Conservation (phyloP, 2,329 filamentous ascomycete species). For the Talaromyces piceae region DNA sequence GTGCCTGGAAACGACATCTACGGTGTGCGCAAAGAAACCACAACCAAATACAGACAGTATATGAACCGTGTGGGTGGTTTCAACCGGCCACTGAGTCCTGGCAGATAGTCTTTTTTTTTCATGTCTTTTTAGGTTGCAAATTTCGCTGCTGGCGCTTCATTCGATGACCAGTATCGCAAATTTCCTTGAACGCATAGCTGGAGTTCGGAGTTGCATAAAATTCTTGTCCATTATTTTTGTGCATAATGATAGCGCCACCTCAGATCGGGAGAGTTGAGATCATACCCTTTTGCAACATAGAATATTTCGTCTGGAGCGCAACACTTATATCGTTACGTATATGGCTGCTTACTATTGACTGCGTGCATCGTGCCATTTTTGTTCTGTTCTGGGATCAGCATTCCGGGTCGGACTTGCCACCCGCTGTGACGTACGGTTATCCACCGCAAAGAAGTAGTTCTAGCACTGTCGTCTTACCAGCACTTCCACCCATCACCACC, state of each 20-base stretch:
- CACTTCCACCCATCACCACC: not conserved
- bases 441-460: not conserved
- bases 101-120: conserved; percentile 20
- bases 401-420: not conserved
- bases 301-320: not conserved
- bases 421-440: conserved; percentile 7
- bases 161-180: not conserved
- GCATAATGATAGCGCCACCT: not conserved
- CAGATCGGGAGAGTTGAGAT: not conserved
- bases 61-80: conserved; percentile 56
- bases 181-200: not conserved
- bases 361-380: no score
- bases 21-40: conserved; percentile 83
- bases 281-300: not conserved
- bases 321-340: no score
- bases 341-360: no score
- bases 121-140: not conserved
- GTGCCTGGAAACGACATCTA: conserved; percentile 80
- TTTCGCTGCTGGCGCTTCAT: not conserved
- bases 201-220: not conserved
- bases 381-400: no score
- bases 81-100: conserved; percentile 43
- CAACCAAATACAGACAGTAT: conserved; percentile 91
- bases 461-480: not conserved
- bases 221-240: not conserved